Conservation (phyloP, 345 rosid species). For the Eutrema yunnanense region DNA sequence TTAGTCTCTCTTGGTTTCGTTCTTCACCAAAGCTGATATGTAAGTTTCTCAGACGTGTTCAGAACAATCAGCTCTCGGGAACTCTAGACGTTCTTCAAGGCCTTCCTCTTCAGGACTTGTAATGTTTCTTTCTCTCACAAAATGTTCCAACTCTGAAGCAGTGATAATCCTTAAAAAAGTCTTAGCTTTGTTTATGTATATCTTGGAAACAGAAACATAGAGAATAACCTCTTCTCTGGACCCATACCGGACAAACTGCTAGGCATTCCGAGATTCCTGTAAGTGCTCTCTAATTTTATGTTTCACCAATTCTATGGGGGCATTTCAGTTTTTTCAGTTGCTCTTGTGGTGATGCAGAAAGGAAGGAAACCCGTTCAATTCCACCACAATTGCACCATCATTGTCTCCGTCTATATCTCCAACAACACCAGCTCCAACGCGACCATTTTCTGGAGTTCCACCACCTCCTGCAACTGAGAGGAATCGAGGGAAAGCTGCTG, state of each 20-base stretch:
- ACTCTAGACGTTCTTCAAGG: slow-evolving; percentile 76
- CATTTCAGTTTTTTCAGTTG: slow-evolving; percentile 4
- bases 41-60: slow-evolving; percentile 65
- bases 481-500: slow-evolving; percentile 47
- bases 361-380: slow-evolving; percentile 79
- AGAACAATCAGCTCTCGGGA: slow-evolving; percentile 86
- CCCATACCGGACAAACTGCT: slow-evolving; percentile 79
- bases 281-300: slow-evolving; percentile 14
- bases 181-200: slow-evolving; percentile 11
- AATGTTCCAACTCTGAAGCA: slow-evolving; percentile 15
- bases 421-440: slow-evolving; percentile 34
- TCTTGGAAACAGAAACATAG: not conserved
- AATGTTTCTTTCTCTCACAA: too few relatives aligned
- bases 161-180: not conserved
- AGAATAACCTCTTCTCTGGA: slow-evolving; percentile 48
- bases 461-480: slow-evolving; percentile 42
- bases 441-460: slow-evolving; percentile 33
- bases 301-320: not conserved
- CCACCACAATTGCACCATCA: slow-evolving; percentile 41
- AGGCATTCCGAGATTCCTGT: slow-evolving; percentile 68
- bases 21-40: slow-evolving; percentile 32
- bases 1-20: not conserved
- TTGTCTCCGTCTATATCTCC: slow-evolving; percentile 48
- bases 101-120: not conserved
- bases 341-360: slow-evolving; percentile 43